These are phyloP conservation scores for Mycena chlorophos DNA, from an alignment of 768 basidiomycete genomes.

Conservation along the genomic window DNA sequence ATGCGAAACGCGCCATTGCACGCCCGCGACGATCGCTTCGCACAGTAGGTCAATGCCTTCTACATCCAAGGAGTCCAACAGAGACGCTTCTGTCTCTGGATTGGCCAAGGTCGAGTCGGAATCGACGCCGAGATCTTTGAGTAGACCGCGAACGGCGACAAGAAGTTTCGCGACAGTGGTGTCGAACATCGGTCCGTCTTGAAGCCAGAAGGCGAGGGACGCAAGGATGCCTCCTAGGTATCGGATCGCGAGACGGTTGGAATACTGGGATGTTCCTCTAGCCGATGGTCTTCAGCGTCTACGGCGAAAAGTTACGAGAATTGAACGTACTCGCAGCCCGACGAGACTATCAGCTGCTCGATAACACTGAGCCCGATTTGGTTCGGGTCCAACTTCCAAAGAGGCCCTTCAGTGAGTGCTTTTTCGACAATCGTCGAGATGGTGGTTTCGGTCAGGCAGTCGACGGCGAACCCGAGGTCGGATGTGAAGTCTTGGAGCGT, in stretches of 20 bases:
- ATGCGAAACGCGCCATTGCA: not conserved
- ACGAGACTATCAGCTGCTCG: conserved; percentile 3
- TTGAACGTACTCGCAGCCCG: conserved; percentile 1
- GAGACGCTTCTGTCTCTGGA: not conserved
- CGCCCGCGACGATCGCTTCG: not conserved
- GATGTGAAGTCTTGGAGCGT: not conserved
- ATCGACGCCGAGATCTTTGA: not conserved
- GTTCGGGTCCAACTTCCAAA: not conserved
- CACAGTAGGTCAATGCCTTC: conserved; percentile 1
- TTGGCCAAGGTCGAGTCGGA: not conserved
- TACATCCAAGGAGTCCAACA: not conserved
- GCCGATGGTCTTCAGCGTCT: not conserved
- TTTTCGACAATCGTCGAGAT: not conserved
- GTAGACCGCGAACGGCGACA: not conserved
- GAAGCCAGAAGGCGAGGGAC: not conserved
- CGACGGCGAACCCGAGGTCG: conserved; percentile 3
- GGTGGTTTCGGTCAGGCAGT: conserved; percentile 3
- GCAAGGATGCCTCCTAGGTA: conserved; percentile 3
- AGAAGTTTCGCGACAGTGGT: not conserved
- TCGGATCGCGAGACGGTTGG: not conserved
- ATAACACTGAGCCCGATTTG: conserved; percentile 1
- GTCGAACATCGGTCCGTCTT: not conserved
- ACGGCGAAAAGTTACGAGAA: not conserved
- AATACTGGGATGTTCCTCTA: not conserved
- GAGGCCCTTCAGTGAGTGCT: not conserved